These are phyloP conservation scores for Candida verbasci DNA, from an alignment of 805 yeast genomes.

Conservation along the genomic window DNA sequence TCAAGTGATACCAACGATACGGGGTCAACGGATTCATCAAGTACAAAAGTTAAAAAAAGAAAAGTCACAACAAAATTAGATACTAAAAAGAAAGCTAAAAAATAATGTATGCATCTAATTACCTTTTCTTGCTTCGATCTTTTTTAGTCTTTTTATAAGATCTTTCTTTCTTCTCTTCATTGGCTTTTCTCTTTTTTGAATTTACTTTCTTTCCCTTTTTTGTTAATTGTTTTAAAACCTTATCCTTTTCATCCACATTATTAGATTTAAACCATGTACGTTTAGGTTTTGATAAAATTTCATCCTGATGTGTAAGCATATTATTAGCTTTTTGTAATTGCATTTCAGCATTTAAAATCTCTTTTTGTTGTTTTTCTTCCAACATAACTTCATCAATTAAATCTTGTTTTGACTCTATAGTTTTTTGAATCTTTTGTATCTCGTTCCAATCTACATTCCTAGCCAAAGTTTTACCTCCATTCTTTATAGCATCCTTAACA, in stretches of 20 bases:
- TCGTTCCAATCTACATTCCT: constrained; percentile 88
- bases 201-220: constrained; percentile 54
- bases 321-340: constrained; percentile 84
- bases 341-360: constrained; percentile 84
- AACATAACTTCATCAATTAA: constrained; percentile 71
- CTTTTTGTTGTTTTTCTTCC: constrained; percentile 89
- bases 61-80: too few species aligned
- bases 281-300: constrained; percentile 84
- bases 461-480: constrained; percentile 76
- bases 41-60: too few species aligned
- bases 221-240: constrained; percentile 34
- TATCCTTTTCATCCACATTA: constrained; percentile 32
- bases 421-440: constrained; percentile 62
- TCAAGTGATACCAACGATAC: too few species aligned
- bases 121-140: constrained; percentile 4
- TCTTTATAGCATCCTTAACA: constrained; percentile 84
- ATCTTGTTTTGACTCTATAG: constrained; percentile 56
- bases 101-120: constrained; percentile 1
- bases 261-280: constrained; percentile 95
- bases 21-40: too few species aligned
- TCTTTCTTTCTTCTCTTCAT: constrained; percentile 44
- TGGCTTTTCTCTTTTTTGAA: constrained; percentile 67
- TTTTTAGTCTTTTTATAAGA: constrained; percentile 5
- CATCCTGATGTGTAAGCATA: constrained; percentile 70
- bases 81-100: too few species aligned